Evolutionary conservation across 192 early-diverging fungal species (phyloP).

Genomic region (Backusella westeae): DNA sequence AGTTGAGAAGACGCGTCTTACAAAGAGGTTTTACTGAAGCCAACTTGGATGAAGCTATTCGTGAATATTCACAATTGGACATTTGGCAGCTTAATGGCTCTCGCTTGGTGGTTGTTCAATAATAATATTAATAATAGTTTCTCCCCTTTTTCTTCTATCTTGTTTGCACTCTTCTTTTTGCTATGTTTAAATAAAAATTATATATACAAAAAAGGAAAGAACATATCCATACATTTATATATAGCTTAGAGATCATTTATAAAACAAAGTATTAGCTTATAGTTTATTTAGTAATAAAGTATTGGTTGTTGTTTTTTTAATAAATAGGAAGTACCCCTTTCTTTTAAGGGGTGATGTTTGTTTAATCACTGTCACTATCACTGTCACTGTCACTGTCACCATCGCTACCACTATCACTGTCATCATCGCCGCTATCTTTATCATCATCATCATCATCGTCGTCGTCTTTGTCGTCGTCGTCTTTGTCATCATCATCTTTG

Average conservation of each 20-base stretch:
- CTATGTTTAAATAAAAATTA: conserved; percentile 2
- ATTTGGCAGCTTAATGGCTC: conserved; percentile 64
- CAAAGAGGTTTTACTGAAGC: conserved; percentile 76
- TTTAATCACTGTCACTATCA: not conserved
- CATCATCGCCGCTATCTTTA: not conserved
- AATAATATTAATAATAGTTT: conserved; percentile 1
- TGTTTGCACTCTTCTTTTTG: conserved; percentile 1
- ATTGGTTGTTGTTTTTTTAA: not conserved
- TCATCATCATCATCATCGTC: not conserved
- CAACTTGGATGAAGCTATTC: conserved; percentile 71
- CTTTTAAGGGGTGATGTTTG: not conserved
- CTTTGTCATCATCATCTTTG: not conserved
- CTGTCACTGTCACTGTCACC: not conserved
- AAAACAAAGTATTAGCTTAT: not conserved
- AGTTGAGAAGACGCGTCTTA: conserved; percentile 66
- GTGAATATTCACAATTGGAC: conserved; percentile 73
- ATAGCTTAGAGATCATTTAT: not conserved
- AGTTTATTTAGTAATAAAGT: not conserved
- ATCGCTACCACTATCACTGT: not conserved
- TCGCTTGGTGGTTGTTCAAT: conserved; percentile 39
- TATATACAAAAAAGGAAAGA: not conserved
- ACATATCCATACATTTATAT: not conserved
- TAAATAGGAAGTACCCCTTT: not conserved
- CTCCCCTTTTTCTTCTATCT: not conserved
- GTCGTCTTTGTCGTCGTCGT: not conserved